Evolutionary conservation across 108 stramenopile species (phyloP).

Genomic region (Cyclotella distinguenda): DNA sequence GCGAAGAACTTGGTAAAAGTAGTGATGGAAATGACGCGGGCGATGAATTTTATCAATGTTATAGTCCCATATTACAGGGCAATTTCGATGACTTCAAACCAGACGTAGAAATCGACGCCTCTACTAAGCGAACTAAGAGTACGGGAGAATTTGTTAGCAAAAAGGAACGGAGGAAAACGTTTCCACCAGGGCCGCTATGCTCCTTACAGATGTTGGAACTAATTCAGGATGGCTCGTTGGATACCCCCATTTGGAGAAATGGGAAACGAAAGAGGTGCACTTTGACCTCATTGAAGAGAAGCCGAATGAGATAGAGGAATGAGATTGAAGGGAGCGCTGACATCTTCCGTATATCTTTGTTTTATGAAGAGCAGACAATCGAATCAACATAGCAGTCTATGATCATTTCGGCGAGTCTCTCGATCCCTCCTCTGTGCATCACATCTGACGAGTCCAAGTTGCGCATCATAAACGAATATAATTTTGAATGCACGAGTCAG

Average conservation of each 20-base stretch:
- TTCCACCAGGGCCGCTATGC: slow-evolving; percentile 26
- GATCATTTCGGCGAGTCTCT: no score
- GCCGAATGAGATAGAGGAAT: background rate
- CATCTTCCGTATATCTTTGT: no score
- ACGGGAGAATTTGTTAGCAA: background rate
- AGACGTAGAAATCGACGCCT: background rate
- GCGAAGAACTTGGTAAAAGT: background rate
- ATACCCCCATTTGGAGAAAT: slow-evolving; percentile 24
- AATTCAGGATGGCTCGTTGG: slow-evolving; percentile 15
- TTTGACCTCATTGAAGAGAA: slow-evolving; percentile 9
- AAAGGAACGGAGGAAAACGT: slow-evolving; percentile 10
- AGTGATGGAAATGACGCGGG: background rate
- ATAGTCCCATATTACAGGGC: background rate
- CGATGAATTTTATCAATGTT: background rate
- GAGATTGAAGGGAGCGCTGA: no score
- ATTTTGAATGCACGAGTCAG: no score
- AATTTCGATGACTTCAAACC: background rate
- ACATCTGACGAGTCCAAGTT: no score
- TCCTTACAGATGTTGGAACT: slow-evolving; percentile 22
- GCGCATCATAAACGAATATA: no score
- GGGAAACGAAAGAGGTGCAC: slow-evolving; percentile 15
- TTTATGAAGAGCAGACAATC: no score
- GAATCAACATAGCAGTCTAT: no score
- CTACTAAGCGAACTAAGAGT: background rate
- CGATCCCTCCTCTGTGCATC: no score